These are phyloP conservation scores for Pilatotrama ljubarskyi DNA, from an alignment of 768 basidiomycete species.

Conservation along the genomic window DNA sequence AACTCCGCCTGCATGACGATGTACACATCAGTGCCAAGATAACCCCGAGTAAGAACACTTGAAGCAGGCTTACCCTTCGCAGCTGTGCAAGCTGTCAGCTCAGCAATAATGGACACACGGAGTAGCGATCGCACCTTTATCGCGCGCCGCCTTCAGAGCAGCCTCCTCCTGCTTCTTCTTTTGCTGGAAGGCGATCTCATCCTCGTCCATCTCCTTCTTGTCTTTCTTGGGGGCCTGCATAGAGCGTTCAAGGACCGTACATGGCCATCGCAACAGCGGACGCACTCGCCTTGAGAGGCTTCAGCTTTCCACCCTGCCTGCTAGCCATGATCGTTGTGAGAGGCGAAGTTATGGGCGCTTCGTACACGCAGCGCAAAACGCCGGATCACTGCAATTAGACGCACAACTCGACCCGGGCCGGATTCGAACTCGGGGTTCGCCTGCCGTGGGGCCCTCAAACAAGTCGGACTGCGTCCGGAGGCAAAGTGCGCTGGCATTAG, in stretches of 20 bases:
- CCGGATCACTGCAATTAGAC: neutral
- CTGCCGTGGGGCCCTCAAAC: neutral
- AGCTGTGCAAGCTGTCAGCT: slow-evolving; percentile 38
- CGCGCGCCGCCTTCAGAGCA: slow-evolving; percentile 69
- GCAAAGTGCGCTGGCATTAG: neutral
- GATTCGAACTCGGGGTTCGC: slow-evolving; percentile 1
- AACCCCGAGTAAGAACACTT: neutral
- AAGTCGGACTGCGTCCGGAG: neutral
- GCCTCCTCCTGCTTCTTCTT: slow-evolving; percentile 76
- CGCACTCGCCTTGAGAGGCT: slow-evolving; percentile 74
- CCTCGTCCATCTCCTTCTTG: slow-evolving; percentile 68
- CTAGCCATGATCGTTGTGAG: slow-evolving; percentile 46
- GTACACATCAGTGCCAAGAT: neutral
- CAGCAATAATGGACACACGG: neutral
- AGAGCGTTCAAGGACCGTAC: neutral
- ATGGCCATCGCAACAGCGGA: neutral
- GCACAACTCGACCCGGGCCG: neutral
- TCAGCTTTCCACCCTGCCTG: slow-evolving; percentile 83
- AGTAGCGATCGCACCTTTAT: slow-evolving; percentile 54
- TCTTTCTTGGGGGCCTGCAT: slow-evolving; percentile 81
- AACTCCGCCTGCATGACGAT: slow-evolving; percentile 53
- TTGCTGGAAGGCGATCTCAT: slow-evolving; percentile 71
- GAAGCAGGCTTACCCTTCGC: slow-evolving; percentile 47
- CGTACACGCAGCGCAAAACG: neutral
- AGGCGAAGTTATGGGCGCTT: slow-evolving; percentile 5